Base-by-base conservation (phyloP, 2,329 filamentous ascomycete species). In the Colletotrichum sp. region DNA sequence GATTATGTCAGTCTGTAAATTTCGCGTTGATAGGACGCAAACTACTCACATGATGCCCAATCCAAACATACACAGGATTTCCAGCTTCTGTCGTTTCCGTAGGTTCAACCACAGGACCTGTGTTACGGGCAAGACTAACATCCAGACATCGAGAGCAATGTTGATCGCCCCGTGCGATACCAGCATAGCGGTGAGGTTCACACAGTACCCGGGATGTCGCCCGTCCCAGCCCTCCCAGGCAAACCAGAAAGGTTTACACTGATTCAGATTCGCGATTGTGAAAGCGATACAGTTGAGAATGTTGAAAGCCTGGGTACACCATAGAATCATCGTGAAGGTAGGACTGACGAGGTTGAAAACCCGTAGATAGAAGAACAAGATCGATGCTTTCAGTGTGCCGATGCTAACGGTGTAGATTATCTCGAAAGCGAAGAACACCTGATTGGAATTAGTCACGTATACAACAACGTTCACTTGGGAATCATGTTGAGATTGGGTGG, bases 71-170 rank as follows among this genome's bases (percentile, higher is more conserved):
- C 84, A 69, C 15, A 80, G 71, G 7, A 87, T 81, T 55, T 83
- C 80, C 8, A 83, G 28, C 77, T 85, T 87, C 79, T 85, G 85
- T 78, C 83, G 83, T 66, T 79, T 82, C 28, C 80, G 80, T 59
- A 86, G 67, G 6, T 82, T 78, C 28, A 86, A 79, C 8, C 79
- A 72, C 5, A 81, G 66, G 5, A 87, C 67, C 30, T 83, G 81
- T 8, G 82, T 81, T 10, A 89, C 81, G 0, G 88, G 87, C 10
- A 89, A 77, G 2, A 81, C 81, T 36, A 89, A 81, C 62, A 88
- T 85, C 65, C 85, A 79, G 6, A 87, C n/a, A 77, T 90, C 87
- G 24, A 87, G 83, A 2, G 83, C 76, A 30, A 89, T 89, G 69
- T 87, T 88, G 65, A 88, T 81, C 1, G 79, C 83, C 2, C 88